phyloP scores from a whole-genome alignment of 345 rosid species.

The Dimocarpus longan region DNA sequence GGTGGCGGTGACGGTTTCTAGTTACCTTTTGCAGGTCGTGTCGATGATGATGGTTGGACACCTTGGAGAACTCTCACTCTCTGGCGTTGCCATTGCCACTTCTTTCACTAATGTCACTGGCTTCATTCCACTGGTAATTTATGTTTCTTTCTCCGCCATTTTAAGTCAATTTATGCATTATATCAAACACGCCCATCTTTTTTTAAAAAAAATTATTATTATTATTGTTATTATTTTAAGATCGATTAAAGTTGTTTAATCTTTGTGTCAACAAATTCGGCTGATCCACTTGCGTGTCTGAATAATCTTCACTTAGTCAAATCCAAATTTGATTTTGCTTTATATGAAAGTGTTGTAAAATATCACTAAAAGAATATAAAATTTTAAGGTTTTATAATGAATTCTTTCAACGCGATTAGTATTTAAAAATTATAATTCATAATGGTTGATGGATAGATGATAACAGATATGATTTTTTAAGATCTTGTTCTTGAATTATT shows the following conservation, averaged over 20 bases:
- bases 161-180: not conserved
- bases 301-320: not conserved
- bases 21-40: conserved; percentile 21
- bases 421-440: too few relatives aligned
- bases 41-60: conserved; percentile 39
- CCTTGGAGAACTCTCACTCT: conserved; percentile 31
- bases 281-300: not conserved
- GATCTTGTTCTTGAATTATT: too few relatives aligned
- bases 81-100: conserved; percentile 29
- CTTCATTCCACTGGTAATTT: conserved; percentile 24
- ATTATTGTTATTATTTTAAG: too few relatives aligned
- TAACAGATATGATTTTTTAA: too few relatives aligned
- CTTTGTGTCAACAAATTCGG: not conserved
- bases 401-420: too few relatives aligned
- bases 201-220: too few relatives aligned
- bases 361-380: too few relatives aligned
- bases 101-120: conserved; percentile 36
- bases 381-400: too few relatives aligned
- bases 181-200: not conserved
- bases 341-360: not conserved
- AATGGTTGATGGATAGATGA: too few relatives aligned
- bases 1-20: conserved; percentile 31
- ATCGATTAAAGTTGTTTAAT: too few relatives aligned
- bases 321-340: not conserved
- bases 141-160: not conserved